Conservation (phyloP, 2,329 filamentous ascomycete genomes). For the Trichoderma polysporum region DNA sequence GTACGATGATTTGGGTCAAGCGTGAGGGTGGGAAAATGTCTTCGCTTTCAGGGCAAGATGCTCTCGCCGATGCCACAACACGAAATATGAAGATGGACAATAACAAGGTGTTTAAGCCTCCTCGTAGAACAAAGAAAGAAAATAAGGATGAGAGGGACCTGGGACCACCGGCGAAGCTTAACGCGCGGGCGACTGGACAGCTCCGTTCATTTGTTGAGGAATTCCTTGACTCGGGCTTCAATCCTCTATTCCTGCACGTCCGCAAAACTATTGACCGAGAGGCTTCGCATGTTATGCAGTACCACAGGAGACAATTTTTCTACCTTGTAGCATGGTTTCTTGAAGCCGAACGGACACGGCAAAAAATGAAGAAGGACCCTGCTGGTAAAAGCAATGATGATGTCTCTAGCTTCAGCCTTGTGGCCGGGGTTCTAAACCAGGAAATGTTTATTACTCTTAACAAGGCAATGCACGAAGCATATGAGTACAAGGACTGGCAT, state of each 20-base stretch:
- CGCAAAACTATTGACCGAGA: conserved; percentile 90
- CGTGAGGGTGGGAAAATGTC: conserved; percentile 80
- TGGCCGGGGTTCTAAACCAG: conserved; percentile 88
- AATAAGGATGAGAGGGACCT: conserved; percentile 71
- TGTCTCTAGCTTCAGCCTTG: conserved; percentile 76
- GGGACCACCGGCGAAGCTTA: conserved; percentile 69
- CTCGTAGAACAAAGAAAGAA: conserved; percentile 61
- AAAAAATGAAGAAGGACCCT: conserved; percentile 56
- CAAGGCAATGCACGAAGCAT: conserved; percentile 72
- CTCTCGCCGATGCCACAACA: conserved; percentile 68
- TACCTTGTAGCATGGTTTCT: conserved; percentile 93
- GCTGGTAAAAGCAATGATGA: conserved; percentile 49
- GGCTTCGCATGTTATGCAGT: conserved; percentile 73
- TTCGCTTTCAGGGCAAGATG: conserved; percentile 85
- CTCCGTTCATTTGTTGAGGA: conserved; percentile 84
- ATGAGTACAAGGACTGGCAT: conserved; percentile 83
- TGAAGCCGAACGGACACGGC: conserved; percentile 74
- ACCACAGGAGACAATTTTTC: conserved; percentile 84
- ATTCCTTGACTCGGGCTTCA: conserved; percentile 93
- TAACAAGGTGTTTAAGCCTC: conserved; percentile 86
- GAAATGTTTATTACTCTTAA: conserved; percentile 91
- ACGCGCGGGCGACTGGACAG: conserved; percentile 69
- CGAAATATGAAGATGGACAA: conserved; percentile 87
- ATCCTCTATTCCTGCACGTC: conserved; percentile 81
- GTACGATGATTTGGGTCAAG: conserved; percentile 96